Base-by-base conservation (phyloP, 352 stramenopile species). In the Peronospora belbahrii region DNA sequence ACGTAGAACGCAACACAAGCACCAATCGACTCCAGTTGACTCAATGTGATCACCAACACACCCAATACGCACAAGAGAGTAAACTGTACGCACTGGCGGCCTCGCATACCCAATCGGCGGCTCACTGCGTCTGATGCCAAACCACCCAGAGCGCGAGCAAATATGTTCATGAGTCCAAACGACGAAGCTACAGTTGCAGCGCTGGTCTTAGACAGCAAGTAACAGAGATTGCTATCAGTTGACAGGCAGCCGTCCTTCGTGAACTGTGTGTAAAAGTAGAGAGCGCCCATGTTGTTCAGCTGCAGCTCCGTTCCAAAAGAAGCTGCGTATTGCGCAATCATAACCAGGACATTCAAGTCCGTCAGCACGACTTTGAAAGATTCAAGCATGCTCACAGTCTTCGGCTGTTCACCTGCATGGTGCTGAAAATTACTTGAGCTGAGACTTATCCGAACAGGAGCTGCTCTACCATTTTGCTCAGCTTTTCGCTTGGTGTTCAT, bases 111-210 rank as follows among this genome's bases (percentile, higher is more conserved):
- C n/a, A 87, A 70, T 44, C 65, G 65, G 33, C 59, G 60, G 52
- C 95, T 97, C 41, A 74, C 55, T 13, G 77, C 70, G 60, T 98
- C 93, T 22, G 82, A 96, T 1, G 71, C 37, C 49, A 91, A 72
- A 22, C 89, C 88, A 28, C 94, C 88, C 40, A 96, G 32, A 14
- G 85, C 87, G 45, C 90, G 85, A 2, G 88, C 82, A 55, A 97
- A 95, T 36, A 97, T 65, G 61, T 97, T 97, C 85, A 97, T 97
- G 57, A 95, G 88, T 6, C 92, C 92, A 52, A 97, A 97, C 15
- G 91, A 76, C 10, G 87, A 96, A 2, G 89, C 86, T 46, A 97
- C 79, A 2, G 82, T 83, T 7, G 83, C 87, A 15, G 90, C 83
- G 44, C 56, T 62, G 22, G 65, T 72, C 52, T 70, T 82, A 30